Conservation (phyloP, 2,329 filamentous ascomycete genomes). For the Stagonosporopsis tanaceti region DNA sequence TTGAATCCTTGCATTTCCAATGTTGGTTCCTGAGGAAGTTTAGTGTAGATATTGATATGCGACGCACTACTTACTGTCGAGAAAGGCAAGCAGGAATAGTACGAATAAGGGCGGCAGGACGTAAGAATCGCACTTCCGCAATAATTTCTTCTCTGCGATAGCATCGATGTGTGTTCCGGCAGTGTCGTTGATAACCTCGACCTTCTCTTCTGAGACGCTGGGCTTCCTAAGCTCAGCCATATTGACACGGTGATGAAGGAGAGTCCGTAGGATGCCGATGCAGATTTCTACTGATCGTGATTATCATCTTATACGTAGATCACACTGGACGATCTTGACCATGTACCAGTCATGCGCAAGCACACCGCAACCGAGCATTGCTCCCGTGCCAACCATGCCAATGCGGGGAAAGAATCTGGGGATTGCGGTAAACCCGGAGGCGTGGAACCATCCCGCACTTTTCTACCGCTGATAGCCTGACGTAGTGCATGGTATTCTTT, state of each 20-base stretch:
- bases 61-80: constrained; percentile 39
- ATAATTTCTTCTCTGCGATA: constrained; percentile 54
- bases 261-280: background rate
- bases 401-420: constrained; percentile 14
- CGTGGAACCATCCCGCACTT: constrained; percentile 11
- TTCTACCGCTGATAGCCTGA: background rate
- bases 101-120: constrained; percentile 59
- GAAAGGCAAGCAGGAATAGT: constrained; percentile 47
- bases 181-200: constrained; percentile 37
- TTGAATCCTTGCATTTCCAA: constrained; percentile 53
- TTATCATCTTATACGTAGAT: constrained; percentile 2
- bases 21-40: constrained; percentile 10
- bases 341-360: constrained; percentile 6
- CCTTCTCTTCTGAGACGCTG: constrained; percentile 27
- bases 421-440: background rate
- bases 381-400: constrained; percentile 14
- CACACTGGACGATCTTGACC: background rate
- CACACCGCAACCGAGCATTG: background rate
- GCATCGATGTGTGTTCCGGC: constrained; percentile 41
- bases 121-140: constrained; percentile 59
- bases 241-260: background rate
- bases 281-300: background rate
- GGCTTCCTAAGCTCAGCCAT: constrained; percentile 26
- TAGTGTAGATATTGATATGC: background rate
- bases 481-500: background rate